Conservation (phyloP, 1,284 basidiomycete genomes). For the Pterulicium gracile region DNA sequence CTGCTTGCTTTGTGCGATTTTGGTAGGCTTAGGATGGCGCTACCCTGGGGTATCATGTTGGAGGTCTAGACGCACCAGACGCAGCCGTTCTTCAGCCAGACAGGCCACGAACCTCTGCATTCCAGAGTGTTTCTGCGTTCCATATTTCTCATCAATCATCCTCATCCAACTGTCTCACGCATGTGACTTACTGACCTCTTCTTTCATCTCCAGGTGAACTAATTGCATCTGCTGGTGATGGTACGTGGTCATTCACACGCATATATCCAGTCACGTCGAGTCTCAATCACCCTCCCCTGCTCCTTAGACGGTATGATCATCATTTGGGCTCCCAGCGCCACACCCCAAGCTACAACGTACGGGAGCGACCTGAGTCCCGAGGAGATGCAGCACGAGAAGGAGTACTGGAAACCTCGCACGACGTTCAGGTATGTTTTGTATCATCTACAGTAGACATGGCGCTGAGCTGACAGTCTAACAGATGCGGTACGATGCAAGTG, state of each 20-base stretch:
- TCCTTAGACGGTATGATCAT: constrained; percentile 91
- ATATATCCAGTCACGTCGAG: not conserved
- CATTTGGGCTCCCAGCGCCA: constrained; percentile 83
- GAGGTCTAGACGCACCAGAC: no score
- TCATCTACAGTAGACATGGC: constrained; percentile 3
- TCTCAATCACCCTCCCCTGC: not conserved
- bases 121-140: no score
- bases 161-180: no score
- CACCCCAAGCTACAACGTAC: constrained; percentile 60
- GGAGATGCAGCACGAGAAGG: constrained; percentile 84
- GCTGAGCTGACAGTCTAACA: constrained; percentile 16
- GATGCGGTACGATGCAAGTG: constrained; percentile 85
- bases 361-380: constrained; percentile 67
- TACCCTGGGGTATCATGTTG: no score
- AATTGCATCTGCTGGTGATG: constrained; percentile 91
- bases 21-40: no score
- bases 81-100: no score
- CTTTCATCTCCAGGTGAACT: constrained; percentile 69
- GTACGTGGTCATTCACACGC: constrained; percentile 34
- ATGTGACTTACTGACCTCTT: no score
- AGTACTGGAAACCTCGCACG: constrained; percentile 89
- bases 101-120: no score
- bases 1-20: no score
- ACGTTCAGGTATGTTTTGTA: constrained; percentile 60
- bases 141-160: no score